Conservation (phyloP, 257 asterid genomes). For the Leptodermis oblonga region DNA sequence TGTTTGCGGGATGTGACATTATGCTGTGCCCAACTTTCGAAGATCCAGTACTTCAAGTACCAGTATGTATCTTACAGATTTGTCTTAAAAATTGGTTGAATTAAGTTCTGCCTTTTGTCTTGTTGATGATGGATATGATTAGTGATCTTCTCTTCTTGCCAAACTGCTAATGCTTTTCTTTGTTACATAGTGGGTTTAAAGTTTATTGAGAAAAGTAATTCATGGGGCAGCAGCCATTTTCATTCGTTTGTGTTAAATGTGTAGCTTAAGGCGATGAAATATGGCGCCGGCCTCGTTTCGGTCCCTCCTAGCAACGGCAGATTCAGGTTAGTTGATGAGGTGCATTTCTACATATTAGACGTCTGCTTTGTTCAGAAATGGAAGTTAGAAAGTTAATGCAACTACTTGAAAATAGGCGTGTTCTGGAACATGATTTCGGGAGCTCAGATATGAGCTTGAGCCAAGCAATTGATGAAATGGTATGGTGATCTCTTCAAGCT, state of each 20-base stretch:
- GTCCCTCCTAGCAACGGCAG: constrained; percentile 31
- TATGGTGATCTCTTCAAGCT: constrained; percentile 20
- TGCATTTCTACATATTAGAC: too few relatives aligned
- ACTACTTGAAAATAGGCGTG: constrained; percentile 36
- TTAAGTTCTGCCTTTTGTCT: not conserved
- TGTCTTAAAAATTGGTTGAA: not conserved
- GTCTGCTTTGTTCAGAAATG: too few relatives aligned
- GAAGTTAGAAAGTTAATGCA: too few relatives aligned
- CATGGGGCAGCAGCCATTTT: not conserved
- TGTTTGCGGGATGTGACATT: constrained; percentile 71
- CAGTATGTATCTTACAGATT: constrained; percentile 37
- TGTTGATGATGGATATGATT: not conserved
- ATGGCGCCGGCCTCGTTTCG: constrained; percentile 64
- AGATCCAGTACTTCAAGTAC: constrained; percentile 62
- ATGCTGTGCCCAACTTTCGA: constrained; percentile 65
- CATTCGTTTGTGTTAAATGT: not conserved
- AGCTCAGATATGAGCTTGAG: constrained; percentile 44
- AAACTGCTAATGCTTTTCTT: not conserved
- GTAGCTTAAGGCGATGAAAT: constrained; percentile 69
- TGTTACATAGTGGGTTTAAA: not conserved
- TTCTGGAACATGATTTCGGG: constrained; percentile 30
- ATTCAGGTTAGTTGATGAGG: constrained; percentile 35
- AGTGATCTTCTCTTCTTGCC: not conserved
- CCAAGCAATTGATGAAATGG: constrained; percentile 71
- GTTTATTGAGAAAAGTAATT: not conserved